Percentiles rank a stretch among this genome's conserved stretches.
Evolutionary conservation across 345 rosid genomes (phyloP).

Genomic region (Eucalyptus virginea): DNA sequence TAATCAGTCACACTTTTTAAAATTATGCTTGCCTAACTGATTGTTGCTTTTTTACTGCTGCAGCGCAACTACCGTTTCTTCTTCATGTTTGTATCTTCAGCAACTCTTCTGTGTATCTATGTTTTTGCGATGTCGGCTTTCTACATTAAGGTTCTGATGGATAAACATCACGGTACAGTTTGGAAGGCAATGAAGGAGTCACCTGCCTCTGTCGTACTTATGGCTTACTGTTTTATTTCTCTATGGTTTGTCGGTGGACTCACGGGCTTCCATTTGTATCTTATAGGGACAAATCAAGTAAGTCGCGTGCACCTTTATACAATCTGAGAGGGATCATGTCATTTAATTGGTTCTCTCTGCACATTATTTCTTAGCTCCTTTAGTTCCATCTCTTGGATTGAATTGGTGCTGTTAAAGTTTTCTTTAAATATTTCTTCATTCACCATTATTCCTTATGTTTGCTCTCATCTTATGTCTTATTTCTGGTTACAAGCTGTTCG

Average conservation of each 20-base stretch:
- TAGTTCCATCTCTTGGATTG: background rate
- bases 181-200: conserved; percentile 92
- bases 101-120: conserved; percentile 82
- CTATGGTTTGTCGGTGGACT: conserved; percentile 98
- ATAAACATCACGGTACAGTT: conserved; percentile 44
- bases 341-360: background rate
- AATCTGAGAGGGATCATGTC: background rate
- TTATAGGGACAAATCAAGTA: conserved; percentile 88
- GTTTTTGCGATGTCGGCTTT: conserved; percentile 78
- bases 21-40: background rate
- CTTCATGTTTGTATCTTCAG: conserved; percentile 90
- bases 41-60: conserved; percentile 7
- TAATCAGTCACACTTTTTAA: background rate
- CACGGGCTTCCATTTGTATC: conserved; percentile 88
- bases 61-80: conserved; percentile 98
- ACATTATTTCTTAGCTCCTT: background rate
- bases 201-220: conserved; percentile 70
- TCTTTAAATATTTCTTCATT: background rate
- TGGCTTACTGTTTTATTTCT: conserved; percentile 75
- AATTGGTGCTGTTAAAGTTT: background rate
- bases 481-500: background rate
- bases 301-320: background rate
- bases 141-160: conserved; percentile 82
- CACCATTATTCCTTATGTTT: background rate
- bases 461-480: background rate